phyloP scores from a whole-genome alignment of 441 rosid species.

The Erysimum pusillum region DNA sequence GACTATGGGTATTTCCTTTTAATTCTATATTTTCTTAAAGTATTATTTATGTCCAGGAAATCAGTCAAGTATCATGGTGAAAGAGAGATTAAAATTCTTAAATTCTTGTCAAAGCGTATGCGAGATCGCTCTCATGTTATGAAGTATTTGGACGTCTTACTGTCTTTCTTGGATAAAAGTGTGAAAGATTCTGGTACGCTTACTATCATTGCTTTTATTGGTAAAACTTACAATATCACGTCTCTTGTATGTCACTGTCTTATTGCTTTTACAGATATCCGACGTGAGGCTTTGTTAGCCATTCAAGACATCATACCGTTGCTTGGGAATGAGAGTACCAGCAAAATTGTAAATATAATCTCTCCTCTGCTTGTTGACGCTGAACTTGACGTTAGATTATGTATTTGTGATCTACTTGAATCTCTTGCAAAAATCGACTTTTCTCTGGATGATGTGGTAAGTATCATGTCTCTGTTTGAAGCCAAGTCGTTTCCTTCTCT shows the following conservation, averaged over 20 bases:
- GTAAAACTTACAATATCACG: constrained; percentile 10
- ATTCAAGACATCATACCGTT: constrained; percentile 66
- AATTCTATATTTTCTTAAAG: constrained; percentile 20
- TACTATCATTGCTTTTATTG: constrained; percentile 31
- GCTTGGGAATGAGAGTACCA: constrained; percentile 58
- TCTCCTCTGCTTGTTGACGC: constrained; percentile 81
- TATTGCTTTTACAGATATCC: constrained; percentile 62
- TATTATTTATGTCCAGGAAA: constrained; percentile 65
- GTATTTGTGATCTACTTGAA: constrained; percentile 77
- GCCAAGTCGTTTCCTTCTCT: constrained; percentile 27
- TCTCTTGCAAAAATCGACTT: constrained; percentile 74
- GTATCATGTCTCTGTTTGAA: constrained; percentile 29
- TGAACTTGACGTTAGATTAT: constrained; percentile 67
- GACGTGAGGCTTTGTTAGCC: constrained; percentile 66
- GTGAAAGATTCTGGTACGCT: constrained; percentile 71
- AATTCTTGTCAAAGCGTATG: constrained; percentile 70
- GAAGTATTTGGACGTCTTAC: constrained; percentile 78
- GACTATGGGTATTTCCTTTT: constrained; percentile 31
- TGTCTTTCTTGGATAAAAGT: constrained; percentile 68
- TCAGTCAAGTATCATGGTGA: constrained; percentile 73
- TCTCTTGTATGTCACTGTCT: constrained; percentile 39
- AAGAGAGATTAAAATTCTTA: constrained; percentile 70
- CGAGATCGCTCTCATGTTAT: constrained; percentile 57
- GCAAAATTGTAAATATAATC: constrained; percentile 61
- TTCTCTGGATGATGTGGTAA: constrained; percentile 75